Conservation (phyloP, 371 early-diverging fungal species). For the Actinomortierella ambigua region DNA sequence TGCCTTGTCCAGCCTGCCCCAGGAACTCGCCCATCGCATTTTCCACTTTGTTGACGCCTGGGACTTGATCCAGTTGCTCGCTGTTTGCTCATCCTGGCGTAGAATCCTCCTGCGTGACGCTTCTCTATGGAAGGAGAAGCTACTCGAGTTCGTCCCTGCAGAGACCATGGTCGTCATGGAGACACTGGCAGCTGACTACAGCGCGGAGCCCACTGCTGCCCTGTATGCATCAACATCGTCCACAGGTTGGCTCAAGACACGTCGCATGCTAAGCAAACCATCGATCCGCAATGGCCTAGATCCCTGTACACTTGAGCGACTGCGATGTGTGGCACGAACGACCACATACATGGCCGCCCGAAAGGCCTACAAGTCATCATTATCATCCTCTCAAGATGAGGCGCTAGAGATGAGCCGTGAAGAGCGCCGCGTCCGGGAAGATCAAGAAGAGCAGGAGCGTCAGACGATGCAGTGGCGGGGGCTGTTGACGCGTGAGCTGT, state of each 20-base stretch:
- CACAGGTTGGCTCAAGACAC: too few species aligned
- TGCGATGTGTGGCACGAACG: not conserved
- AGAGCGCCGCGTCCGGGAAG: not conserved
- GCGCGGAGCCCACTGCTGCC: not conserved
- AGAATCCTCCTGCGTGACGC: slow-evolving; percentile 8
- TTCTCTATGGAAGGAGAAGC: slow-evolving; percentile 21
- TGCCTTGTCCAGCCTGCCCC: slow-evolving; percentile 21
- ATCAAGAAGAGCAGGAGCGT: slow-evolving; percentile 7
- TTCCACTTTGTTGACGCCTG: slow-evolving; percentile 21
- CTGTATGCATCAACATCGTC: not conserved
- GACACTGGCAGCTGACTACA: not conserved
- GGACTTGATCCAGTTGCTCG: slow-evolving; percentile 31
- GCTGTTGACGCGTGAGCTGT: slow-evolving; percentile 15
- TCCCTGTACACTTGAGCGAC: not conserved
- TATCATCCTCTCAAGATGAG: not conserved
- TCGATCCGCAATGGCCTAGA: not conserved
- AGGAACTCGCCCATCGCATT: slow-evolving; percentile 19
- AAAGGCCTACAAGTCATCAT: not conserved
- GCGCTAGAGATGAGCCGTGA: too few species aligned
- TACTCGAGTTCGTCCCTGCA: slow-evolving; percentile 16
- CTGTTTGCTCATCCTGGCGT: slow-evolving; percentile 34
- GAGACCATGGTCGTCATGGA: slow-evolving; percentile 24
- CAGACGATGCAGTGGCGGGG: slow-evolving; percentile 16
- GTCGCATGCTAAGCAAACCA: too few species aligned
- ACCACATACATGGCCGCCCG: not conserved